phyloP scores from a whole-genome alignment of 257 asterid species.

The Solanum phureja region DNA sequence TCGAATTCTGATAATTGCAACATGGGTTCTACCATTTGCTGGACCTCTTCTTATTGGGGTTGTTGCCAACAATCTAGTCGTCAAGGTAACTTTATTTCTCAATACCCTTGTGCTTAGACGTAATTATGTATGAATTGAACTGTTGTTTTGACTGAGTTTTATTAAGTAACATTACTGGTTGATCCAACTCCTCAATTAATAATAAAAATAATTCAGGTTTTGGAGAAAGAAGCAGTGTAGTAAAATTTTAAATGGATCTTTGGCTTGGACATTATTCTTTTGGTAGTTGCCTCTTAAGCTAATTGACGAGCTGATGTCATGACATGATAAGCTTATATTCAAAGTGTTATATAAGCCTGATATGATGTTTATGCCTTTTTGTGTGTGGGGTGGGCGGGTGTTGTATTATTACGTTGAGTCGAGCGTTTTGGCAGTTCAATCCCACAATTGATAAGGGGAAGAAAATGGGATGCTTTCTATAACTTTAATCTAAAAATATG shows the following conservation, averaged over 20 bases:
- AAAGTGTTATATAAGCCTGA: neutral
- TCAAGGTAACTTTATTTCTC: conserved; percentile 47
- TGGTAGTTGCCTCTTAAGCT: neutral
- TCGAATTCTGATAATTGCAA: conserved; percentile 64
- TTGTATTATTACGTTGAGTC: neutral
- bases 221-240: neutral
- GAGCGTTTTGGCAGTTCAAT: neutral
- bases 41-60: conserved; percentile 91
- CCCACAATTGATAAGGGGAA: neutral
- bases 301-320: neutral
- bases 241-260: neutral
- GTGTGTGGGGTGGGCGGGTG: neutral
- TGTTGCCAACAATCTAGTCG: conserved; percentile 79
- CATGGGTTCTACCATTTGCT: conserved; percentile 90
- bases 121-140: neutral
- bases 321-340: neutral
- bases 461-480: neutral
- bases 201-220: neutral
- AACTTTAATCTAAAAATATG: neutral
- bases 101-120: neutral
- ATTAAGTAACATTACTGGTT: neutral
- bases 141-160: neutral
- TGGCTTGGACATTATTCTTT: neutral
- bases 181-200: neutral
- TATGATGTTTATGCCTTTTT: neutral